phyloP scores from a whole-genome alignment of 371 early-diverging fungal genomes.

The Funneliformis caledonium region DNA sequence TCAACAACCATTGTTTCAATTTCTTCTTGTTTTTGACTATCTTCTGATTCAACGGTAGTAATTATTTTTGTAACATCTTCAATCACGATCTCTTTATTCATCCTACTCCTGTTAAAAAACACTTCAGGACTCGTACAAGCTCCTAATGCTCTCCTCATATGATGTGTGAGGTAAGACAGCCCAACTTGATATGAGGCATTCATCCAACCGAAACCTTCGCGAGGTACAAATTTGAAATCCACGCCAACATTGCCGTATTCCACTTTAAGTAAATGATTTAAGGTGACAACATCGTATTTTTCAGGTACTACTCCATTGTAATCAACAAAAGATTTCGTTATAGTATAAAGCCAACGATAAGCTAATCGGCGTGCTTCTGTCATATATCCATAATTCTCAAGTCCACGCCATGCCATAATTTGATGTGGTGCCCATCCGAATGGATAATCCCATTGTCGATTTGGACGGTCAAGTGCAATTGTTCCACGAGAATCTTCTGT shows the following conservation, averaged over 20 bases:
- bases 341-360: conserved; percentile 95
- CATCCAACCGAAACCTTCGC: conserved; percentile 99
- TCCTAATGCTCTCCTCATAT: conserved; percentile 81
- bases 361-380: conserved; percentile 81
- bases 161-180: conserved; percentile 69
- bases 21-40: background rate
- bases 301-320: conserved; percentile 98
- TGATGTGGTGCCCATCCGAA: conserved; percentile 99
- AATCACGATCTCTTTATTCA: background rate
- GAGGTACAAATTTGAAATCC: conserved; percentile 92
- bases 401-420: conserved; percentile 93
- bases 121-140: conserved; percentile 77
- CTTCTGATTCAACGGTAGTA: background rate
- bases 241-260: conserved; percentile 96
- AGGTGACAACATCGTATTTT: conserved; percentile 92
- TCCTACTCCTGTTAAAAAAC: conserved; percentile 51
- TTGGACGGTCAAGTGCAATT: conserved; percentile 81
- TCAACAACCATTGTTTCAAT: no score
- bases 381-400: conserved; percentile 81
- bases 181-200: conserved; percentile 92
- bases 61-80: background rate
- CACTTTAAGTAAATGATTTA: conserved; percentile 91
- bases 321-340: conserved; percentile 93
- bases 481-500: conserved; percentile 85
- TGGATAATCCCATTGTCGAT: conserved; percentile 96